phyloP scores from a whole-genome alignment of 495 filamentous ascomycete genomes.

The Sordaria brevicollis region DNA sequence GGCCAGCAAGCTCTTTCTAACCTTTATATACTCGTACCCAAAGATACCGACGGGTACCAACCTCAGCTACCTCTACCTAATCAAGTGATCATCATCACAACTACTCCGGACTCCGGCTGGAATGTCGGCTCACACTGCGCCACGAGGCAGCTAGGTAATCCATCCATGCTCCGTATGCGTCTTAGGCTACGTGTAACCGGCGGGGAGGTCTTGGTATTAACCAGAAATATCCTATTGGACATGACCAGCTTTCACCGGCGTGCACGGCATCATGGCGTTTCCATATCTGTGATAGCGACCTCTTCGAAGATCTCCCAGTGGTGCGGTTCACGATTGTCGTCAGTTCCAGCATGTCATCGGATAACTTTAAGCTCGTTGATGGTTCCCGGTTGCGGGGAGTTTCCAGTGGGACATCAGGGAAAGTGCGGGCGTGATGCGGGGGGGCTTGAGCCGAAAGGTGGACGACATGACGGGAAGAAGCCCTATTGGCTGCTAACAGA shows the following conservation, averaged over 20 bases:
- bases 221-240: slow-evolving; percentile 9
- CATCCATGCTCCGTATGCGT: not conserved
- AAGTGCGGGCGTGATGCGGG: not conserved
- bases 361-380: not conserved
- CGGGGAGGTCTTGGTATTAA: slow-evolving; percentile 4
- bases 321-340: slow-evolving; percentile 1
- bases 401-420: not conserved
- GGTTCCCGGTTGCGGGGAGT: not conserved
- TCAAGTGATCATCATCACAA: not conserved
- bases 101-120: not conserved
- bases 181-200: not conserved
- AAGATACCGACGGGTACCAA: not conserved
- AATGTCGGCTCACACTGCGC: not conserved
- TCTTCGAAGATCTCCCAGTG: not conserved
- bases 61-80: not conserved
- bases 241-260: not conserved
- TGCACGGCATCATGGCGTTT: slow-evolving; percentile 1
- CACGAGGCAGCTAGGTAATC: not conserved
- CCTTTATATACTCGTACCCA: not conserved
- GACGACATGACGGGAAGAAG: not conserved
- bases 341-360: not conserved
- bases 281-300: slow-evolving; percentile 8
- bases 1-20: not conserved
- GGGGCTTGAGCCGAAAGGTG: slow-evolving; percentile 3
- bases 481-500: not conserved